phyloP scores from a whole-genome alignment of 768 basidiomycete species.

The Tulasnella sp. region DNA sequence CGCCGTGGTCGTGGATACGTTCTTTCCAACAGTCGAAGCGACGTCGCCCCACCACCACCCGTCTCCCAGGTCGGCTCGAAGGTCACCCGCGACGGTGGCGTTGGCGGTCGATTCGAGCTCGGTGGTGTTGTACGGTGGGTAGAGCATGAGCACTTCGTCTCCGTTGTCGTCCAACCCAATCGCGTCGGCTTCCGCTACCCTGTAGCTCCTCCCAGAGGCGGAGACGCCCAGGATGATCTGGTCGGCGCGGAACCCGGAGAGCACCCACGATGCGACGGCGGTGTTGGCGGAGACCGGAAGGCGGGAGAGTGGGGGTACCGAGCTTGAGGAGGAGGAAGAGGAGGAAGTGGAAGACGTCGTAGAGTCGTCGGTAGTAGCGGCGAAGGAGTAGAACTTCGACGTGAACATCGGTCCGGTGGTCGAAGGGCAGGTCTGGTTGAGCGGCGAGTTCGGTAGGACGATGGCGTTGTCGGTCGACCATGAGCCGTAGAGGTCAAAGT shows the following conservation, averaged over 20 bases:
- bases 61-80: neutral
- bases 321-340: neutral
- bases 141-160: neutral
- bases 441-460: slow-evolving; percentile 6
- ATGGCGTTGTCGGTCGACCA: neutral
- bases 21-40: neutral
- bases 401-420: neutral
- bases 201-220: slow-evolving; percentile 4
- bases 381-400: neutral
- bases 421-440: slow-evolving; percentile 3
- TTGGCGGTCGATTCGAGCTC: neutral
- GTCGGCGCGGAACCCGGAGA: slow-evolving; percentile 10
- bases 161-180: neutral
- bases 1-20: neutral
- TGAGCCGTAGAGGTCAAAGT: slow-evolving; percentile 6
- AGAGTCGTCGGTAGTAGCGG: neutral
- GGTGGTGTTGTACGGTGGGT: neutral
- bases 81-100: neutral
- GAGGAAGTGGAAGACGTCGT: neutral
- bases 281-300: slow-evolving; percentile 2
- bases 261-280: slow-evolving; percentile 5
- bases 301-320: neutral
- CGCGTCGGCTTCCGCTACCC: neutral
- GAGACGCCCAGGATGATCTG: slow-evolving; percentile 8
- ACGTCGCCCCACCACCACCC: slow-evolving; percentile 10